Base-by-base conservation (phyloP, 768 basidiomycete genomes). In the Mycena amicta region DNA sequence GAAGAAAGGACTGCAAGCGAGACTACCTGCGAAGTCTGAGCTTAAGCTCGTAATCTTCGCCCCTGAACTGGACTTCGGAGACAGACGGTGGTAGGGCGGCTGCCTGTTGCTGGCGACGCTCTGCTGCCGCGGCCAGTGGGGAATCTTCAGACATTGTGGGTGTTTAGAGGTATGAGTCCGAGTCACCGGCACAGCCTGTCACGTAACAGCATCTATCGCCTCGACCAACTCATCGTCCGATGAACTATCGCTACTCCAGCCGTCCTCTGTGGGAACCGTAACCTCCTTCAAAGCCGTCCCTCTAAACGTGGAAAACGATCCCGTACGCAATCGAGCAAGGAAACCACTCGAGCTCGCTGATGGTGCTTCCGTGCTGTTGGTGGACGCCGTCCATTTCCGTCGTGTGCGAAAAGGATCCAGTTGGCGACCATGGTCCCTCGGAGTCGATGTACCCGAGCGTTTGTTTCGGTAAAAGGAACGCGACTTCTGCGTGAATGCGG, bases 21-120 rank as follows among this genome's bases (percentile, higher is more conserved):
- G n/a, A n/a, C n/a, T n/a, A n/a, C n/a, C n/a, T 79, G 43, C 92
- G 81, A 70, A 93, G 92, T 55, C 77, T 76, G 67, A 88, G 89
- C 40, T 87, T 83, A 53, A 80, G 82, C 53, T 88, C 88, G 63
- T 88, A 84, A 60, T 91, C 83, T 60, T 77, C 75, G 72, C 71
- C 54, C 22, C 6, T 49, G n/a, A 25, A 49, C 12, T 25, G 26
- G 6, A 49, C 26, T 22, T 6, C 27, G 27, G 5, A 4, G 8
- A 80, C 76, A 1, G 77, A 72, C 13, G 76, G 71, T 37, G 79
- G 70, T 31, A 70, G 68, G 56, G 75, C 72, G 5, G 67, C 55
- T 16, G 74, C 66, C 20, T 70, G 58, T 56, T 74, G 67, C 49
- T 68, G 70, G 5, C 83, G 75, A n/a, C 75, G 74, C 61, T 80